Base-by-base conservation (phyloP, 805 yeast genomes). In the Kodamaea leandrae region DNA sequence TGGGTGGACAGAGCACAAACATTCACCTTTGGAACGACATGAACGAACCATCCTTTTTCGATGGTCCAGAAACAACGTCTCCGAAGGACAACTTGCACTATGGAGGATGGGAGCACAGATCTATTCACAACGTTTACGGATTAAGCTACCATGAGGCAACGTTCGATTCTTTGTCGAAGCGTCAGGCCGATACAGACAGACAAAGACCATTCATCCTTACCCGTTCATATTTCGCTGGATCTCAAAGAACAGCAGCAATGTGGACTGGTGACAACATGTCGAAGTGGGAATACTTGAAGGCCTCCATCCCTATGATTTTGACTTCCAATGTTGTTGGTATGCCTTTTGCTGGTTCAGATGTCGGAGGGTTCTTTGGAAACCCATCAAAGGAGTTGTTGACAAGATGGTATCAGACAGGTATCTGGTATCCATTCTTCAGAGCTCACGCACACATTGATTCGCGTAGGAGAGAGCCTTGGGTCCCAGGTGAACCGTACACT, bases 191-290 rank as follows among this genome's bases (percentile, higher is more conserved):
- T 15, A 57, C 72, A 1, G 53, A 63, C 32, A 72, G 78, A 42
- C 66, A 68, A 44, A 75, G 99, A 44, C 99, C 99, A 6, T 93
- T 93, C 53, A 65, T 91, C 10, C 71, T 93, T 34, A 88, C 99
- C 0, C 72, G 99, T 47, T 74, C 97, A 0, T 91, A 77, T 60
- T 93, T 74, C 58, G 76, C 97, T 0, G 99, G 99, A 0, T 86
- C 96, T 2, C 98, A 93, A 63, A 74, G 90, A 51, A 72, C 93
- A 0, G 82, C 93, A 0, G 96, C 98, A 0, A 83, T 86, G 78
- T 93, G 99, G 99, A 88, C 96, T 0, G 99, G 99, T 33, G 99
- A 93, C 60, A 93, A 91, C 60, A 83, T 79, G 76, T 87, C 96
- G 2, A 82, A 76, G 50, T 93, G 99, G 99, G 93, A 83, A 47